Base-by-base conservation (phyloP, 2,329 filamentous ascomycete genomes). In the Stachybotrys chartarum region DNA sequence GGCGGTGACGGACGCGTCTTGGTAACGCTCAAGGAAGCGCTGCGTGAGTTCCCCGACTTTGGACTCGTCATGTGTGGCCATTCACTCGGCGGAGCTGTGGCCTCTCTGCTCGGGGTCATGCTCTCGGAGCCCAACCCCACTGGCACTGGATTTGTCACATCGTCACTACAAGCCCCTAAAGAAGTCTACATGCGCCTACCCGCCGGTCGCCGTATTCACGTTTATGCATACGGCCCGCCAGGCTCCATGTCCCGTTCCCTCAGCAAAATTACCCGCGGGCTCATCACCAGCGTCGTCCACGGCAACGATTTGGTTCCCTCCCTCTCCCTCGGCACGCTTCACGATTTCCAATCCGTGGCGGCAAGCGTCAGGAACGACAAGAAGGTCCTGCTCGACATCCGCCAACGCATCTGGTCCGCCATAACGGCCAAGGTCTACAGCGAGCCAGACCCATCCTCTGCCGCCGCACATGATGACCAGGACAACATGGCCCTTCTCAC, bases 161-260 rank as follows among this genome's bases (percentile, higher is more conserved):
- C 84, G 0, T 63, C 69, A 6, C 57, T 68, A 3, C 61, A 64
- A 1, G 62, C 60, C 31, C 52, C 59, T n/a, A 61, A 58, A 2
- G 57, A 63, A 32, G 60, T 65, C 14, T 70, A 73, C 17, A 69
- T 83, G 35, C 78, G 75, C 17, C 76, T 91, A 0, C 88, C 88
- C 0, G 63, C 85, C 0, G 83, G 85, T 16, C 80, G 88, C 0
- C 85, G 86, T 3, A 87, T 91, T 18, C 88, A 92, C 62, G 88
- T 91, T 12, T 92, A 90, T 66, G 86, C 88, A 7, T 92, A 91
- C 66, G 88, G 88, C 0, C 85, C 88, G 1, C 87, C 88, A 0
- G 82, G 86, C 0, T 87, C 86, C 14, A 83, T 91, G 79, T 89
- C 86, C 0, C 78, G 86, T 0, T 81, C 84, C 2, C 77, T 92